Percentiles rank a stretch among this genome's conserved stretches.
Conservation (phyloP, 2,329 filamentous ascomycete species). For the Colletotrichum sp. region DNA sequence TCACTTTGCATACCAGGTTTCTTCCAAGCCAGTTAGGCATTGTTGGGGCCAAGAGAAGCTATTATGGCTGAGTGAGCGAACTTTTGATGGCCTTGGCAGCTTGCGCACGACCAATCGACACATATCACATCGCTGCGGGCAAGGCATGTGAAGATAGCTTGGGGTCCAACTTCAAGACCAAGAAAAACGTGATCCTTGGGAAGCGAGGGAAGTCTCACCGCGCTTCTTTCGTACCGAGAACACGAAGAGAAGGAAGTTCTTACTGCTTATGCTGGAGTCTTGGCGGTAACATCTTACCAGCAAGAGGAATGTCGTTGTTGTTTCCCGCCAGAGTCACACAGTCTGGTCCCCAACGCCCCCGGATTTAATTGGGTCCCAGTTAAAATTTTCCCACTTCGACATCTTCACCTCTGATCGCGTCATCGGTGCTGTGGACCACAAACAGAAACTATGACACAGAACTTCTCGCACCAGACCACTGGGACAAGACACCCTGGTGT, state of each 20-base stretch:
- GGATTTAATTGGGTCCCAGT: background rate
- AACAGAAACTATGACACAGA: constrained; percentile 21
- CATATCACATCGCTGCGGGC: background rate
- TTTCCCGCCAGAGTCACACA: background rate
- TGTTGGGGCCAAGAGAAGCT: background rate
- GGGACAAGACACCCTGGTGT: background rate
- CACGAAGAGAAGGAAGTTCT: background rate
- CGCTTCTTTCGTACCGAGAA: background rate
- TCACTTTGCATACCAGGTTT: background rate
- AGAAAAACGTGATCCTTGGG: background rate
- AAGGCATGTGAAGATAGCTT: background rate
- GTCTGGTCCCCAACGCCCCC: background rate
- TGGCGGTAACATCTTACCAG: background rate
- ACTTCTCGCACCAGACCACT: background rate
- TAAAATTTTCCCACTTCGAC: constrained; percentile 20
- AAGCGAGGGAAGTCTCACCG: background rate
- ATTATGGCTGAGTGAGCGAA: background rate
- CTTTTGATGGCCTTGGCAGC: background rate
- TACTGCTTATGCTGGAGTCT: background rate
- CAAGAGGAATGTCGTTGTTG: background rate
- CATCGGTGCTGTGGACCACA: constrained; percentile 18
- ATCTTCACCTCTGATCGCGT: constrained; percentile 19
- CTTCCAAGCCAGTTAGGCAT: background rate
- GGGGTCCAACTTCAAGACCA: background rate
- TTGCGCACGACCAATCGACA: background rate